Base-by-base conservation (phyloP, 352 stramenopile species). In the Phytophthora pseudosyringae region DNA sequence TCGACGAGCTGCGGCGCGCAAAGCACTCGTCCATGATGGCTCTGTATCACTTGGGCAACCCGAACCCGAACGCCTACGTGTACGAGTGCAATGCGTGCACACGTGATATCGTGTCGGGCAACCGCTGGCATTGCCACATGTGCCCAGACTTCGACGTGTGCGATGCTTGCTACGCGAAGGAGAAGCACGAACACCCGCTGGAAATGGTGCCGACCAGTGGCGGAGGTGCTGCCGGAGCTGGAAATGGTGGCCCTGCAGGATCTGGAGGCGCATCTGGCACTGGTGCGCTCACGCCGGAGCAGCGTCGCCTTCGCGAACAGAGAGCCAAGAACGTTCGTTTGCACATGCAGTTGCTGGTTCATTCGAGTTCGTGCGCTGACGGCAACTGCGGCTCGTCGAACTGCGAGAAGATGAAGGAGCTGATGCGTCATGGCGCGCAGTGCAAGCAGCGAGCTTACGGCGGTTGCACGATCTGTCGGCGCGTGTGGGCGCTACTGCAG, bases 21-120 rank as follows among this genome's bases (percentile, higher is more conserved):
- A 99, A 99, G 75, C 98, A 99, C 78, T 99, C 97, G 62, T 99
- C 94, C 2, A 99, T 99, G 97, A 99, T 99, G 97, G 96, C 98
- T 26, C 67, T 99, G 40, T 99, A 98, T 77, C 97, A 99, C 73
- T 76, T 99, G 21, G 97, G 98, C 69, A 99, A 99, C 57, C 93
- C 97, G 48, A 94, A 91, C 40, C 78, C 86, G 50, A 97, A 94
- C 49, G 88, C 83, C 10, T 95, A 94, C 56, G 81, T 95, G 47
- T 95, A 94, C 58, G 83, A 91, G 63, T 94, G 89, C 80, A 94
- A 95, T 50, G 58, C 84, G 18, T 97, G 90, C 64, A 93, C 83
- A 10, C 75, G 81, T 15, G 86, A 95, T 46, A 96, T 97, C 60
- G 76, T 92, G 13, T 73, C 65, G 16, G 89, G 89, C 36, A 96